Evolutionary conservation across 2,329 filamentous ascomycete genomes (phyloP).

Genomic region (Emericellopsis atlantica): DNA sequence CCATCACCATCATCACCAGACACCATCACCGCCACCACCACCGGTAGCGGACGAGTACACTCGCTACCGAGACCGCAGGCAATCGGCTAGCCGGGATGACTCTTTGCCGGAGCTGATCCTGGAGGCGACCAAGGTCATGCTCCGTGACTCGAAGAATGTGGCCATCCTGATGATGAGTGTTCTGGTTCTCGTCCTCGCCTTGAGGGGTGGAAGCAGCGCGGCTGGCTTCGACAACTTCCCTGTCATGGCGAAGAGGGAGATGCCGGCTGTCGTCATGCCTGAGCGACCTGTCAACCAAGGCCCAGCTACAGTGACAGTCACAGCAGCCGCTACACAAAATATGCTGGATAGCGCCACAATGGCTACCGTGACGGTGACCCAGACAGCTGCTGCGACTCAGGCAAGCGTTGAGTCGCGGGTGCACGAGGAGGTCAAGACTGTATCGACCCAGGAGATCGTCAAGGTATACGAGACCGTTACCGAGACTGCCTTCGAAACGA

Average conservation of each 20-base stretch:
- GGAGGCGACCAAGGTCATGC: slow-evolving; percentile 37
- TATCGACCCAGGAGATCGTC: slow-evolving; percentile 9
- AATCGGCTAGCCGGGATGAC: slow-evolving; percentile 21
- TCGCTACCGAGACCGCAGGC: slow-evolving; percentile 13
- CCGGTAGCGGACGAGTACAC: slow-evolving; percentile 12
- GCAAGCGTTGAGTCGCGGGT: slow-evolving; percentile 2
- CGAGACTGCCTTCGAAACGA: slow-evolving; percentile 17
- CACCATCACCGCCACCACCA: slow-evolving; percentile 8
- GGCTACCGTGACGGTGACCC: slow-evolving; percentile 12
- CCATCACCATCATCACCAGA: slow-evolving; percentile 2
- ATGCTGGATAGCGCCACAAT: not conserved
- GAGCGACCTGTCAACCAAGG: too few species aligned
- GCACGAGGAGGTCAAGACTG: slow-evolving; percentile 10
- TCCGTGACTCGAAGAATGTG: slow-evolving; percentile 47
- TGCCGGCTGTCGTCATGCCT: too few species aligned
- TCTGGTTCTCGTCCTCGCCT: slow-evolving; percentile 38
- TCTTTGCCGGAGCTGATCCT: slow-evolving; percentile 41
- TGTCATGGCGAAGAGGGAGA: not conserved
- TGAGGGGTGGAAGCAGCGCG: slow-evolving; percentile 14
- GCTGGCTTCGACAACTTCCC: slow-evolving; percentile 6
- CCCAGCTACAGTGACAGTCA: too few species aligned
- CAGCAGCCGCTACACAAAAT: too few species aligned
- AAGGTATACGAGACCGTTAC: slow-evolving; percentile 22
- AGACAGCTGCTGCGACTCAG: slow-evolving; percentile 1
- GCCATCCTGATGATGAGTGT: slow-evolving; percentile 40